Evolutionary conservation across 2,329 filamentous ascomycete species (phyloP), one percentile per base, ranked within the genome.

Genomic region (Huntiella decipiens): DNA sequence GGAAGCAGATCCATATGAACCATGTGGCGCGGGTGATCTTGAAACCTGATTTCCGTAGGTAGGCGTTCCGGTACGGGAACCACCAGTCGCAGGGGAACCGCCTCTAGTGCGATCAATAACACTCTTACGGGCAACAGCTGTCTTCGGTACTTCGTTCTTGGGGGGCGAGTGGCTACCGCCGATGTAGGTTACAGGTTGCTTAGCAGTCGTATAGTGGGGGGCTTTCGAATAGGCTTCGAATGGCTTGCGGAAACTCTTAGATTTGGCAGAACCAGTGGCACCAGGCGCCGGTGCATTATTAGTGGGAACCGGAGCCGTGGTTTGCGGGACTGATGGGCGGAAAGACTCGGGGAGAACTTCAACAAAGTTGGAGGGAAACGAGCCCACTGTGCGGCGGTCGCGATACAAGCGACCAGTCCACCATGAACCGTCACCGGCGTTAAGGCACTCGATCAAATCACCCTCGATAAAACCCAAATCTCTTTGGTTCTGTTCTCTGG

Each of bases 311-410:
- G 72, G 69, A 57, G 77, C 66, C 38, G 67, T 68, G 55, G 77
- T 75, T n/a, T 43, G 40, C 11, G 40, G 19, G 11, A 19, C 40
- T 15, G 40, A 13, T 50, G 91, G 91, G 48, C 83, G 78, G 59
- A 92, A 96, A 59, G 77, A 74, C 50, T 91, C 77, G 46, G 83
- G 81, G 31, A 98, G 71, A 4, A 98, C 73, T 59, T 92, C 76
- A 58, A 98, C 91, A 58, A 98, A 98, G 64, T 98, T 98, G 56
- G 87, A 95, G 1, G 91, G 91, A 57, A 98, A 98, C 15, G 91
- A 69, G 45, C 91, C 91, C 56, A 95, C 79, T 56, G 88, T 86
- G 57, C 87, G 77, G 60, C 82, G 80, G 63, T 98, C 91, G 54
- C 91, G 77, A 58, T 79, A 83, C 58, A 98, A 65, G 52, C 88